Evolutionary conservation across 768 basidiomycete genomes (phyloP), one percentile per base, ranked within the genome.

Genomic region (Lentinula sp.): DNA sequence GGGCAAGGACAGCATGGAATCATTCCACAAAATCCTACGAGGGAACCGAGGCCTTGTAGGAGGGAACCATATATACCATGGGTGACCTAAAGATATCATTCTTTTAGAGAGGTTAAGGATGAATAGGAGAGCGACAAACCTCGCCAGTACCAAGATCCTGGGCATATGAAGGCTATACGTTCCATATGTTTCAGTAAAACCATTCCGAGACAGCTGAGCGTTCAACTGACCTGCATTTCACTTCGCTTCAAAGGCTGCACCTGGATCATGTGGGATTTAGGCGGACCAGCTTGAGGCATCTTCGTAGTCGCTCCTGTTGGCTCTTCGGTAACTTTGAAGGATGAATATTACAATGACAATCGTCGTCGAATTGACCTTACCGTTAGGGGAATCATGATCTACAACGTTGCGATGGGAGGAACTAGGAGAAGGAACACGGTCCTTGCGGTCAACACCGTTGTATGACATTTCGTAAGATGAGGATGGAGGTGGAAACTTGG

Each of bases 11-110:
- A 91, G 69, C 92, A 93, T 1, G 95, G 93, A 66, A 93, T 67
- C 45, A 91, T 88, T 49, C 93, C 93, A 57, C 71, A 68, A 57
- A 87, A 74, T 32, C 93, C 94, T 63, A 92, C 72, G 66, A 79
- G 75, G 0, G 75, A 55, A 1, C 94, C 95, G 42, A 95, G 74
- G 1, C 79, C 75, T 63, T 92, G 84, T 65, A 95, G 77, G 70
- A 92, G 76, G 5, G 89, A 89, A 4, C 93, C 94, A 68, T 96
- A 96, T 42, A 93, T 42, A 16, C 92, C 93, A 72, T 96, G 94
- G 4, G 84, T 85, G 55, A 95, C 91, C 76, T 83, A 46, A 6
- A 46, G 46, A 37, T 37, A 52, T 28, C 10, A 10, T 51, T 60
- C 57, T 3, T 28, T 28, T 28, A 28, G 28, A 18, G 53, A 40